Evolutionary conservation across 202 grass and related monocot genomes (phyloP), one percentile per base, ranked within the genome.

Genomic region (Cymbopogon flexuosus): DNA sequence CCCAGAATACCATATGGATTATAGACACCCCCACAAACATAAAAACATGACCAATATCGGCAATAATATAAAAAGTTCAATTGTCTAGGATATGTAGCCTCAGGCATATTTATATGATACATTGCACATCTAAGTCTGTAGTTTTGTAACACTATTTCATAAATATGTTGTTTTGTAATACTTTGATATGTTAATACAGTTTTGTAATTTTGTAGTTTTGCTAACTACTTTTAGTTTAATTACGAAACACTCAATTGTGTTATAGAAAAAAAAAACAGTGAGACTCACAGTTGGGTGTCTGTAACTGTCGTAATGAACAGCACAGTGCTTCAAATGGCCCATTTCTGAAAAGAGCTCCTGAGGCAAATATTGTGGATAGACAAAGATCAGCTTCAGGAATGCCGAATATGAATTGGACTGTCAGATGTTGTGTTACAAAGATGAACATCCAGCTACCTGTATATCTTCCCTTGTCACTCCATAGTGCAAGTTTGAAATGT

Each of bases 401-500:
- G 51, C 62, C 15, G 41, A 60, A 63, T 31, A 43, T 73, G 40
- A 70, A 62, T 36, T 7, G 29, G 51, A 36, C 54, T 54, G 68
- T 43, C 49, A 73, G 31, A 60, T 78, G 85, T 70, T 41, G 30
- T 57, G n/a, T 30, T 21, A 65, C 57, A n/a, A 61, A 81, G 37
- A 42, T 67, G 61, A 66, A 68, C 70, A 79, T 91, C 79, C 63
- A 81, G 76, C 76, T 88, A 96, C 96, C 92, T 95, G 85, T 72
- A 99, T 85, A 85, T 99, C 92, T 88, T 91, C 87, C 80, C 87
- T 99, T 66, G 96, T 96, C 67, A 99, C 96, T 77, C 88, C 90
- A 80, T 90, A 95, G 90, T 96, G 92, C 80, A 99, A 82, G 41
- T 99, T 99, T 45, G 96, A 99, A 86, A 99, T 91, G 82, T 95